A percentile compares a stretch with the other conserved stretches of the same genome.
phyloP scores from a whole-genome alignment of 1,139 yeast species.

The Kazachstania sp. region DNA sequence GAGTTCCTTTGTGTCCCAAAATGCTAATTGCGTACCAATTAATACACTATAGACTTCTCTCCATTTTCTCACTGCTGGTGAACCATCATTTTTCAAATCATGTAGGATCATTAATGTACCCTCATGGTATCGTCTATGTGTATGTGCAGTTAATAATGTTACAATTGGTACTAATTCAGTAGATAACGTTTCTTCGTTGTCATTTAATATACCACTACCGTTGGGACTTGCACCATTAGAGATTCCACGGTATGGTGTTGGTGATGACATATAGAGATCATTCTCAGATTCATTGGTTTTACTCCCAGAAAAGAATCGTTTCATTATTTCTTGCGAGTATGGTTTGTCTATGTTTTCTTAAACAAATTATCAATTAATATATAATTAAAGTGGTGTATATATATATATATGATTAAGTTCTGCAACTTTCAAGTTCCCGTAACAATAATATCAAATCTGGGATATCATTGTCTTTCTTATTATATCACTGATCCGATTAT shows the following conservation, averaged over 20 bases:
- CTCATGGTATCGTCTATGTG: constrained; percentile 64
- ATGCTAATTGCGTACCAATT: constrained; percentile 82
- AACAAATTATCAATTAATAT: neutral
- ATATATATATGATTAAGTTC: no score
- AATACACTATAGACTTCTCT: constrained; percentile 85
- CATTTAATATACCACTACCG: neutral
- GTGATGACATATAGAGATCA: constrained; percentile 2
- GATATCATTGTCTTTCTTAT: no score
- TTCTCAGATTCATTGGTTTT: constrained; percentile 1
- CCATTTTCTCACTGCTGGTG: constrained; percentile 78
- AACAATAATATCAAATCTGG: no score
- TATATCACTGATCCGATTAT: no score
- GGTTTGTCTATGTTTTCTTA: neutral
- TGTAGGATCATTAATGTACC: constrained; percentile 66
- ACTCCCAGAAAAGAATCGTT: constrained; percentile 10
- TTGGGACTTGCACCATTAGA: neutral
- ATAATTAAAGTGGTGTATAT: no score
- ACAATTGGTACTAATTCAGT: constrained; percentile 74
- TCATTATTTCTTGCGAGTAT: constrained; percentile 3
- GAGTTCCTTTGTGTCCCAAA: constrained; percentile 81
- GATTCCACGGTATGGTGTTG: neutral
- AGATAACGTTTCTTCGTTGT: constrained; percentile 22
- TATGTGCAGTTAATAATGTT: constrained; percentile 60
- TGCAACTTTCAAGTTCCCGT: no score
- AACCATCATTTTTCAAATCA: constrained; percentile 74